Evolutionary conservation across 148 eudicot genomes (phyloP).

Genomic region (Gaultheria prostrata): DNA sequence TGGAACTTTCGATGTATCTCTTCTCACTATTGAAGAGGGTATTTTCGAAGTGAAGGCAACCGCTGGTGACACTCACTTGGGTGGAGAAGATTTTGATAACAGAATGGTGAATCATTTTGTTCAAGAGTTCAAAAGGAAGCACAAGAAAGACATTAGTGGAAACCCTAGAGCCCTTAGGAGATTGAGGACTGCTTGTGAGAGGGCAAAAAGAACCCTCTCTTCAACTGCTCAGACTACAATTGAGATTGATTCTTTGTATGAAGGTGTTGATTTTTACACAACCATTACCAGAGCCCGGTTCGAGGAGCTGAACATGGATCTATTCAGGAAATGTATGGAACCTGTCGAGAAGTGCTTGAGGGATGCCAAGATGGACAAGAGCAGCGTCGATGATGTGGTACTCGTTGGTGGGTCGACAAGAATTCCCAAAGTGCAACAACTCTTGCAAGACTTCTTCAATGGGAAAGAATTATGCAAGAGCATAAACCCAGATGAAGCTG

Average conservation of each 20-base stretch:
- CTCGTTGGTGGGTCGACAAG: slow-evolving; percentile 41
- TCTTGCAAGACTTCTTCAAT: slow-evolving; percentile 32
- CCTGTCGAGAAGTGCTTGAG: slow-evolving; percentile 39
- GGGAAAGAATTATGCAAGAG: slow-evolving; percentile 38
- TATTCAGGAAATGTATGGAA: slow-evolving; percentile 36
- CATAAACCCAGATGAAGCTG: slow-evolving; percentile 36
- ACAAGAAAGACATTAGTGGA: slow-evolving; percentile 28
- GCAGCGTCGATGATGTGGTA: slow-evolving; percentile 30
- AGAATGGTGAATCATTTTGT: slow-evolving; percentile 39
- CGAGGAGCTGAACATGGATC: slow-evolving; percentile 36
- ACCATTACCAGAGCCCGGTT: slow-evolving; percentile 32
- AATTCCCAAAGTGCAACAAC: slow-evolving; percentile 35
- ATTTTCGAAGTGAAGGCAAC: slow-evolving; percentile 35
- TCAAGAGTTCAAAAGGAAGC: slow-evolving; percentile 30
- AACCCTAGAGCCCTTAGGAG: slow-evolving; percentile 31
- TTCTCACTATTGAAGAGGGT: slow-evolving; percentile 34
- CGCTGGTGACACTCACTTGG: slow-evolving; percentile 39
- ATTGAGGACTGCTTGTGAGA: slow-evolving; percentile 37
- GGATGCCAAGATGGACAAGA: slow-evolving; percentile 36
- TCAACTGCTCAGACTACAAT: slow-evolving; percentile 30
- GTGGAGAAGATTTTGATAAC: slow-evolving; percentile 41
- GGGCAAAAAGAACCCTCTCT: slow-evolving; percentile 36
- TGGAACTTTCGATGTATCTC: slow-evolving; percentile 34
- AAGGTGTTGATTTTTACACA: slow-evolving; percentile 32
- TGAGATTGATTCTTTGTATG: slow-evolving; percentile 28